phyloP scores from a whole-genome alignment of 176 grass and related monocot genomes.

The Musa beccarii region DNA sequence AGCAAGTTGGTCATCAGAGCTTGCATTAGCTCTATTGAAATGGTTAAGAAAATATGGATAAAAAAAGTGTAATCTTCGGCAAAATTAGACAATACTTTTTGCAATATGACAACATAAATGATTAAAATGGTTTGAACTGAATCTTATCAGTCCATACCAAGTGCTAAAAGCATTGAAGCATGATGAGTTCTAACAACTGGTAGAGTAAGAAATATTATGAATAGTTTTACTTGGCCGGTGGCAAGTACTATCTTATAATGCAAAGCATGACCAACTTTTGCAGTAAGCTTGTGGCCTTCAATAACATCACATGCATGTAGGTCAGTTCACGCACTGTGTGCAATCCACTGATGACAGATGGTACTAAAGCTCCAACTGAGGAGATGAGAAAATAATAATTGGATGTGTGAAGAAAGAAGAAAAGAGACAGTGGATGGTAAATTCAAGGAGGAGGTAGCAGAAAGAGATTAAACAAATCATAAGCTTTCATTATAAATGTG shows the following conservation, averaged over 20 bases:
- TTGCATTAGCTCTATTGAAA: no score
- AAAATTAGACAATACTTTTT: no score
- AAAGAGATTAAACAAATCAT: not conserved
- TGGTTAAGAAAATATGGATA: no score
- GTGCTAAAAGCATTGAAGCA: no score
- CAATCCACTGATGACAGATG: not conserved
- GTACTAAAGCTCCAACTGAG: not conserved
- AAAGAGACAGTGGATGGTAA: not conserved
- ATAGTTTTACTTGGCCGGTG: not conserved
- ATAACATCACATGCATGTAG: not conserved
- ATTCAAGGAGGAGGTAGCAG: no score
- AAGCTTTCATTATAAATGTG: not conserved
- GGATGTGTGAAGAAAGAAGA: not conserved
- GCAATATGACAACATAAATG: no score
- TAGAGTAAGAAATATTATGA: not conserved
- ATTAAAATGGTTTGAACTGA: no score
- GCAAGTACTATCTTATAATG: not conserved
- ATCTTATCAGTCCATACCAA: no score
- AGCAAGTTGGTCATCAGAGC: no score
- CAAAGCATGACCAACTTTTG: not conserved
- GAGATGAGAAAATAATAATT: not conserved
- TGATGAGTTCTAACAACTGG: no score
- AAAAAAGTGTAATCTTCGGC: no score
- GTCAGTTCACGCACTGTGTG: not conserved
- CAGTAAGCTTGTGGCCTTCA: not conserved